Conservation (phyloP, 257 asterid genomes). For the Verbena officinalis region DNA sequence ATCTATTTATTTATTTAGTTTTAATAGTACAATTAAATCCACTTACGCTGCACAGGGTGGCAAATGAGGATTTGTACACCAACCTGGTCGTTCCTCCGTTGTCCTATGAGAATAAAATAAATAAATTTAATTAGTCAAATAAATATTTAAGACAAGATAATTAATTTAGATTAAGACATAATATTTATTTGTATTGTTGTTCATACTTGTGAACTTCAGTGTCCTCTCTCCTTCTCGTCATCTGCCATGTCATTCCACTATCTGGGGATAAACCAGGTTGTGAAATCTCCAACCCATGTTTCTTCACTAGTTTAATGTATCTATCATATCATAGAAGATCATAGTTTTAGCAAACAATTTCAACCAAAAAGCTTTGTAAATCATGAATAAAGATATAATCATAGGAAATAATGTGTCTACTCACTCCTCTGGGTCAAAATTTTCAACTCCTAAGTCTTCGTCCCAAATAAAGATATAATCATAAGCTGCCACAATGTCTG, state of each 20-base stretch:
- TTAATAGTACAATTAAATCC: neutral
- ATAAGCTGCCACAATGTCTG: conserved; percentile 79
- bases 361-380: neutral
- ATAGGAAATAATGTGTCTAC: conserved; percentile 29
- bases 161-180: neutral
- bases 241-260: conserved; percentile 88
- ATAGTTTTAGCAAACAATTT: conserved; percentile 19
- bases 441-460: conserved; percentile 86
- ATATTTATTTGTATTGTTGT: neutral
- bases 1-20: neutral
- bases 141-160: too few relatives aligned
- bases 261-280: conserved; percentile 91
- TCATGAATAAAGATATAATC: too few relatives aligned
- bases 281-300: conserved; percentile 82
- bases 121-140: neutral
- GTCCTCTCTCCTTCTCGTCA: conserved; percentile 76
- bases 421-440: conserved; percentile 83
- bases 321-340: conserved; percentile 40
- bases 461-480: conserved; percentile 93
- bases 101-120: conserved; percentile 45
- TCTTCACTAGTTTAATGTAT: conserved; percentile 70
- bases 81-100: conserved; percentile 84
- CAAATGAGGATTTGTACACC: conserved; percentile 83
- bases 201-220: conserved; percentile 87
- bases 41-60: conserved; percentile 99